Percentiles rank a stretch among this genome's conserved stretches.
Evolutionary conservation across 2,329 filamentous ascomycete species (phyloP).

Genomic region (Botrytis porri): DNA sequence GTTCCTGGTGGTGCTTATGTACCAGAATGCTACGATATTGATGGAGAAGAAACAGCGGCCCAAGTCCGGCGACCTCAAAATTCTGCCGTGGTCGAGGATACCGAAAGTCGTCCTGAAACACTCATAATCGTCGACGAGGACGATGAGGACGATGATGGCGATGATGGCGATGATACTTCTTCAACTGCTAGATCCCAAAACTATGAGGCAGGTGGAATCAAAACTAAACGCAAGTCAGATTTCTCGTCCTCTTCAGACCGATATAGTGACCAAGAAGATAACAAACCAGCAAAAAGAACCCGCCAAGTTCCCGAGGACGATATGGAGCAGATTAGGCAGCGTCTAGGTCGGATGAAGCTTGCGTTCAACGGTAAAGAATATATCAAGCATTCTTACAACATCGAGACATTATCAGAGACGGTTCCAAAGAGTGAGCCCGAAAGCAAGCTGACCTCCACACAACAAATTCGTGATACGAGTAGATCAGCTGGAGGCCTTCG

Average conservation of each 20-base stretch:
- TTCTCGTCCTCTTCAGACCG: not conserved
- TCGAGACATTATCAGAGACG: not conserved
- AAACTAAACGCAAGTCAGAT: slow-evolving; percentile 6
- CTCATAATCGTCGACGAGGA: not conserved
- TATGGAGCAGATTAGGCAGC: not conserved
- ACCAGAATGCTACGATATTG: slow-evolving; percentile 21
- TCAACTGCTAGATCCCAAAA: not conserved
- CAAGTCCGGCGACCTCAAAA: not conserved
- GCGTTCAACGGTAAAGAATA: not conserved
- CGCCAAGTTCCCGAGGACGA: not conserved
- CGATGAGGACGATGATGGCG: not conserved
- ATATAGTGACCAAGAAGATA: not conserved
- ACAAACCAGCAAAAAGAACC: not conserved
- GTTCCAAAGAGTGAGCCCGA: no score
- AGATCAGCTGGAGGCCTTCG: not conserved
- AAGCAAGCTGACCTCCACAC: no score
- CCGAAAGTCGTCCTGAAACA: not conserved
- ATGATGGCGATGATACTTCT: not conserved
- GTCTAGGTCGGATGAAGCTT: not conserved
- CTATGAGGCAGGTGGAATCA: not conserved
- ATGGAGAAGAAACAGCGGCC: slow-evolving; percentile 18
- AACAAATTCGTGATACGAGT: not conserved
- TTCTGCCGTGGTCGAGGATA: not conserved
- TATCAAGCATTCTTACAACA: slow-evolving; percentile 16
- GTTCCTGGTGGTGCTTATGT: slow-evolving; percentile 42